Conservation (phyloP, 2,329 filamentous ascomycete species). For the Penicillium psychrosexuale region DNA sequence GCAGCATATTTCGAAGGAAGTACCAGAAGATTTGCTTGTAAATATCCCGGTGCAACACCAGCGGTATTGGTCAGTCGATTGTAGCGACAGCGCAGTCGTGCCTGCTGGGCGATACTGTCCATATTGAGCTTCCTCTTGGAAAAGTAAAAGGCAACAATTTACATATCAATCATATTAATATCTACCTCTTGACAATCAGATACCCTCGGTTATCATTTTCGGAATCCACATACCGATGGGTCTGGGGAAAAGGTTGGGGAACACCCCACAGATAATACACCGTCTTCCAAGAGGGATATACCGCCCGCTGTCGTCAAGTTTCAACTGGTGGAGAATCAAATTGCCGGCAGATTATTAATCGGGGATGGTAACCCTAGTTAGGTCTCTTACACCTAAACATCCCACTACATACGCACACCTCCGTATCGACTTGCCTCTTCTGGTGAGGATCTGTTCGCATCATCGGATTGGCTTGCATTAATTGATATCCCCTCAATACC, state of each 20-base stretch:
- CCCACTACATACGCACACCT: too few relatives aligned
- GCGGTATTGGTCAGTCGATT: slow-evolving; percentile 49
- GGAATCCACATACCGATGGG: slow-evolving; percentile 26
- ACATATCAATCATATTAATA: background rate
- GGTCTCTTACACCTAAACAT: too few relatives aligned
- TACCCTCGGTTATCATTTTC: slow-evolving; percentile 7
- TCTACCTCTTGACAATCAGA: background rate
- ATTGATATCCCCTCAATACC: background rate
- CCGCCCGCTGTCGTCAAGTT: too few relatives aligned
- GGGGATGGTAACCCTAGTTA: too few relatives aligned
- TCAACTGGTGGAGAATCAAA: too few relatives aligned
- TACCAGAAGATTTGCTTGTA: slow-evolving; percentile 63
- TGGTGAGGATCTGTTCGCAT: background rate
- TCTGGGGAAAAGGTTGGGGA: slow-evolving; percentile 19
- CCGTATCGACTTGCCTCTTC: slow-evolving; percentile 1
- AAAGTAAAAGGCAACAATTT: too few relatives aligned
- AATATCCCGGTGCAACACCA: slow-evolving; percentile 53
- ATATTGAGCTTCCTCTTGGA: background rate
- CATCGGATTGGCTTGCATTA: slow-evolving; percentile 1
- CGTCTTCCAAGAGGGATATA: too few relatives aligned
- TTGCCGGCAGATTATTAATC: too few relatives aligned
- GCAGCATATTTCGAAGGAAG: slow-evolving; percentile 56
- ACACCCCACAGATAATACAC: background rate
- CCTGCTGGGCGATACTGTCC: slow-evolving; percentile 28
- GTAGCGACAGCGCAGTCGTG: slow-evolving; percentile 46